These are phyloP conservation scores for Pestalotiopsis sp. DNA, from an alignment of 2,329 filamentous ascomycete species.

Conservation along the genomic window DNA sequence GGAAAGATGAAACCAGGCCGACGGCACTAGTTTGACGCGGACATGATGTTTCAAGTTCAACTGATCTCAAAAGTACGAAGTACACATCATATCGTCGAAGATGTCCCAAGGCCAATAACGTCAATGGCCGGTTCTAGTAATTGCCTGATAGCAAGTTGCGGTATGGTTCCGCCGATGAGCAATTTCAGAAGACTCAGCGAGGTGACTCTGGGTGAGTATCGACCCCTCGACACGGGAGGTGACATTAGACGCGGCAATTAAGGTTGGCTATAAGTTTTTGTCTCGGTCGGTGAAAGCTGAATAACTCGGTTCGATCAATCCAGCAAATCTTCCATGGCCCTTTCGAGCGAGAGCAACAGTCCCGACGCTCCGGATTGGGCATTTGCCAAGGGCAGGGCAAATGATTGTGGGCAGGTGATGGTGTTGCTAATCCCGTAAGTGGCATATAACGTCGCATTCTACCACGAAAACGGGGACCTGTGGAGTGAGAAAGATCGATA, in stretches of 20 bases:
- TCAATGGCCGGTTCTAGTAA: background rate
- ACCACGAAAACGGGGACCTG: background rate
- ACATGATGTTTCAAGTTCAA: constrained; percentile 3
- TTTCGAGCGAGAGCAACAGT: background rate
- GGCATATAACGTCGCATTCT: constrained; percentile 3
- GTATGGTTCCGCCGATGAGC: background rate
- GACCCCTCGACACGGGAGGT: background rate
- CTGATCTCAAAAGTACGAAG: background rate
- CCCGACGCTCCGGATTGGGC: background rate
- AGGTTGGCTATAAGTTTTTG: background rate
- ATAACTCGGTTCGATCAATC: background rate
- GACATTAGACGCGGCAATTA: background rate
- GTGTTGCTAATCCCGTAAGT: background rate
- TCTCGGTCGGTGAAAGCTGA: background rate
- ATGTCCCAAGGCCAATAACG: background rate
- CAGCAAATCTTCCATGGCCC: background rate
- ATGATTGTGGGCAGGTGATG: background rate
- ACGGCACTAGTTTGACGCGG: constrained; percentile 4
- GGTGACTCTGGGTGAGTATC: background rate
- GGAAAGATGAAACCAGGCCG: constrained; percentile 2
- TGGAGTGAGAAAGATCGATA: constrained; percentile 3
- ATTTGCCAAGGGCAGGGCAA: background rate
- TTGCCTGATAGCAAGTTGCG: background rate
- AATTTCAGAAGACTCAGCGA: background rate
- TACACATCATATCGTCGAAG: background rate